These are phyloP conservation scores for Chrysosporium keratinophilum DNA, from an alignment of 2,329 filamentous ascomycete species.

Conservation along the genomic window DNA sequence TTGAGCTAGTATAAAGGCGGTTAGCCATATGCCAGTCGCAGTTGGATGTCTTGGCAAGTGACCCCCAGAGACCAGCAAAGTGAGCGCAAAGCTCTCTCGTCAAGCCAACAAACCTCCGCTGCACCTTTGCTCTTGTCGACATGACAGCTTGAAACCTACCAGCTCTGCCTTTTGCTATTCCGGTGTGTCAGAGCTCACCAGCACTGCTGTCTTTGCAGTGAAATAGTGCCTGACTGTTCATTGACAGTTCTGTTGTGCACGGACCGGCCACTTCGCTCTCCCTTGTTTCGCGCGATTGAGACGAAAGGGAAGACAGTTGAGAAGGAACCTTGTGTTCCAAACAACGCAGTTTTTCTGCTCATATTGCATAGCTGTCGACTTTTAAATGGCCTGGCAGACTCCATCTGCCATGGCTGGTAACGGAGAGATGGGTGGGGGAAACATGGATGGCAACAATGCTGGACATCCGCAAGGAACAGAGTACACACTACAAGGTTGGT, in stretches of 20 bases:
- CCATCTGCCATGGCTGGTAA: conserved; percentile 51
- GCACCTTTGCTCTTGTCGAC: not conserved
- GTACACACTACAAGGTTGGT: conserved; percentile 60
- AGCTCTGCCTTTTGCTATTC: not conserved
- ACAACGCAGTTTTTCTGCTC: not conserved
- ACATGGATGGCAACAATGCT: conserved; percentile 35
- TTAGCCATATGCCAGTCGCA: not conserved
- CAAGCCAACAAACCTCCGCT: not conserved
- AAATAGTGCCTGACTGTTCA: not conserved
- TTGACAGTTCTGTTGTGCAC: not conserved
- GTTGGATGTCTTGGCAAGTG: conserved; percentile 5
- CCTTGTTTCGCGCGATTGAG: conserved; percentile 6
- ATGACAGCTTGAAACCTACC: not conserved
- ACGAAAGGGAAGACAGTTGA: conserved; percentile 1
- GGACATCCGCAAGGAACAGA: conserved; percentile 54
- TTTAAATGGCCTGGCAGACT: conserved; percentile 60
- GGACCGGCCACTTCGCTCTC: not conserved
- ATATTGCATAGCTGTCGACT: not conserved
- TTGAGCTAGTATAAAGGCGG: not conserved
- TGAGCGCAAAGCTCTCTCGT: not conserved
- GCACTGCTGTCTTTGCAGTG: not conserved
- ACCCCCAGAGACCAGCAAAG: not conserved
- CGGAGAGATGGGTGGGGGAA: conserved; percentile 43
- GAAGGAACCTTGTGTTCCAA: not conserved
- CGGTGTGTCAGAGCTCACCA: not conserved